Evolutionary conservation across 768 basidiomycete genomes (phyloP).

Genomic region (Leucocoprinus leucothites): DNA sequence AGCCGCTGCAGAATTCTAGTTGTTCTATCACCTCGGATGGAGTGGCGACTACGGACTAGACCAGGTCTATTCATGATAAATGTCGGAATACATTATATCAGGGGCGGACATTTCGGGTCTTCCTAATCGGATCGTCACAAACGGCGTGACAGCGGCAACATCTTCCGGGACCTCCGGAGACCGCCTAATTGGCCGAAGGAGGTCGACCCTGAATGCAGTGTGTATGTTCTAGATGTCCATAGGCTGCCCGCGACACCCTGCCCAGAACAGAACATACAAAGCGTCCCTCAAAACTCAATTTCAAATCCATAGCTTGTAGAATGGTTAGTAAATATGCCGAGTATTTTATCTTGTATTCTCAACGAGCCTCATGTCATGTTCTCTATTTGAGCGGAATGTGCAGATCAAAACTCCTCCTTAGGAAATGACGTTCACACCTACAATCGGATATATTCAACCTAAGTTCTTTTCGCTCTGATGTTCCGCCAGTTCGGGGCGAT

Average conservation of each 20-base stretch:
- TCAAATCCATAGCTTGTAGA: not conserved
- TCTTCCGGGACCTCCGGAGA: not conserved
- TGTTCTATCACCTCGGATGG: constrained; percentile 11
- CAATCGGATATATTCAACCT: not conserved
- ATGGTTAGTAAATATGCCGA: too few species aligned
- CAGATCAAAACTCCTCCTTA: not conserved
- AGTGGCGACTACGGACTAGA: too few species aligned
- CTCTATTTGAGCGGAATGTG: not conserved
- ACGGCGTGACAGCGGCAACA: not conserved
- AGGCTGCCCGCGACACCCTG: too few species aligned
- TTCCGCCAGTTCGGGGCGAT: not conserved
- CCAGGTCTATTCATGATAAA: not conserved
- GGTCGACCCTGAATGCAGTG: too few species aligned
- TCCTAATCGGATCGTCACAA: not conserved
- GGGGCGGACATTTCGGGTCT: constrained; percentile 5
- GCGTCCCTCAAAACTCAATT: not conserved
- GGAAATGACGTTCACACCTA: constrained; percentile 5
- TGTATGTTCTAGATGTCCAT: too few species aligned
- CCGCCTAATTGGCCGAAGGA: not conserved
- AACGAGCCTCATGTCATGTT: not conserved
- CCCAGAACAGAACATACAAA: too few species aligned
- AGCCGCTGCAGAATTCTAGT: not conserved
- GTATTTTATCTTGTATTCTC: not conserved
- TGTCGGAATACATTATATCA: constrained; percentile 4
- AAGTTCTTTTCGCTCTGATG: constrained; percentile 2